These are phyloP conservation scores for Piromyces finnis DNA, from an alignment of 192 early-diverging fungal species.

Conservation along the genomic window DNA sequence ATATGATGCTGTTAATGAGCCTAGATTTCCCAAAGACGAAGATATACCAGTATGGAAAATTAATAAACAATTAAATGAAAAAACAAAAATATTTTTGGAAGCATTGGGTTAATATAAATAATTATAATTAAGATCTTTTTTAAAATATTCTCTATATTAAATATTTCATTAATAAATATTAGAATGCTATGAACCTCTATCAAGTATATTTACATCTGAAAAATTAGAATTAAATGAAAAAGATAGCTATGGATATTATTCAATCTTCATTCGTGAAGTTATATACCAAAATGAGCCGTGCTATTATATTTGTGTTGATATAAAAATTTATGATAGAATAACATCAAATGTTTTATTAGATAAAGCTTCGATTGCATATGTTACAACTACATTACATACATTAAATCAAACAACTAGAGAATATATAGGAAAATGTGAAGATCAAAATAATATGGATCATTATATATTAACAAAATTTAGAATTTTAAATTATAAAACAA, in stretches of 20 bases:
- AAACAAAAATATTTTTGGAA: not conserved
- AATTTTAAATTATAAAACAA: not conserved
- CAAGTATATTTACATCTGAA: not conserved
- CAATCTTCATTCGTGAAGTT: not conserved
- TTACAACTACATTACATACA: not conserved
- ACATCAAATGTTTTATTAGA: not conserved
- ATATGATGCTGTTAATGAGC: not conserved
- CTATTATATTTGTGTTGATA: not conserved
- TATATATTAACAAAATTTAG: not conserved
- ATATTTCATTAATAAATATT: too few species aligned
- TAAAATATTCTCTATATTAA: too few species aligned
- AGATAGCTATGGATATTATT: not conserved
- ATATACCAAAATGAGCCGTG: not conserved
- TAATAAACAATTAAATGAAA: not conserved
- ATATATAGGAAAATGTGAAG: not conserved
- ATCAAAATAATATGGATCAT: not conserved
- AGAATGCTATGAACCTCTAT: not conserved
- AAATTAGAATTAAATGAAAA: not conserved
- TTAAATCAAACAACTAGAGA: not conserved
- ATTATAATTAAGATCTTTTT: too few species aligned
- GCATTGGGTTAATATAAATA: not conserved
- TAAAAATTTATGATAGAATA: not conserved
- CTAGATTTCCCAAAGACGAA: not conserved
- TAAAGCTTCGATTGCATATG: not conserved
- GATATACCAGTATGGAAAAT: not conserved